Conservation (phyloP, 1,284 basidiomycete genomes). For the Cryptococcus sp. region DNA sequence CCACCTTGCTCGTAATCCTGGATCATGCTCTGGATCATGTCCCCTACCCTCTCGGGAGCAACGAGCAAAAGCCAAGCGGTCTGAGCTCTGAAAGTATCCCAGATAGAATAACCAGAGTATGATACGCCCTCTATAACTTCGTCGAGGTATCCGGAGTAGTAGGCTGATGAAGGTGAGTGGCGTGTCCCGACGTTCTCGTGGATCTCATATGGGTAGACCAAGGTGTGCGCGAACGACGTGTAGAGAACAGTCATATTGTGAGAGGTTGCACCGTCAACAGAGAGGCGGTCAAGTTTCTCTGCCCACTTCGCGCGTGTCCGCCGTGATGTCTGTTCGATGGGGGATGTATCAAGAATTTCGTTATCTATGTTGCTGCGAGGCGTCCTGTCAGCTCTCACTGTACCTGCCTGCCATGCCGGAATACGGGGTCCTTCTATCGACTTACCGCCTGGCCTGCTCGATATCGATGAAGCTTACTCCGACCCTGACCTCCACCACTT, state of each 20-base stretch:
- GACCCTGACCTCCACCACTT: conserved; percentile 63
- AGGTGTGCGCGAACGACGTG: conserved; percentile 35
- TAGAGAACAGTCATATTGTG: conserved; percentile 38
- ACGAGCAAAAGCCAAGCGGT: conserved; percentile 78
- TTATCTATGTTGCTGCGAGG: conserved; percentile 61
- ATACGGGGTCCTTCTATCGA: conserved; percentile 1
- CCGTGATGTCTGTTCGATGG: conserved; percentile 65
- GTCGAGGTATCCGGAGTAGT: conserved; percentile 63
- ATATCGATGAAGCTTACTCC: conserved; percentile 77
- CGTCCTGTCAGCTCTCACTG: background rate
- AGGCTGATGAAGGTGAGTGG: conserved; percentile 53
- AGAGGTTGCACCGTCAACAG: conserved; percentile 58
- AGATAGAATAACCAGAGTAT: conserved; percentile 81
- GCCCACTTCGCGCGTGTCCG: conserved; percentile 66
- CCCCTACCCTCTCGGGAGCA: conserved; percentile 70
- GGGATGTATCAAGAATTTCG: conserved; percentile 53
- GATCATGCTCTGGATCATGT: conserved; percentile 76
- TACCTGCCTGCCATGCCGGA: conserved; percentile 31
- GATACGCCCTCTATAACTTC: conserved; percentile 64
- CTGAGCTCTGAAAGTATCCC: conserved; percentile 78
- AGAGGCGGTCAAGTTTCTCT: conserved; percentile 68
- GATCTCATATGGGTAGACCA: conserved; percentile 76
- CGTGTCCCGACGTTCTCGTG: conserved; percentile 57
- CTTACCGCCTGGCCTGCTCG: conserved; percentile 67
- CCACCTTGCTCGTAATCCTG: conserved; percentile 74